A percentile compares a stretch with the other conserved stretches of the same genome.
phyloP scores from a whole-genome alignment of 2,329 filamentous ascomycete genomes.

The Xylaria arbuscula region DNA sequence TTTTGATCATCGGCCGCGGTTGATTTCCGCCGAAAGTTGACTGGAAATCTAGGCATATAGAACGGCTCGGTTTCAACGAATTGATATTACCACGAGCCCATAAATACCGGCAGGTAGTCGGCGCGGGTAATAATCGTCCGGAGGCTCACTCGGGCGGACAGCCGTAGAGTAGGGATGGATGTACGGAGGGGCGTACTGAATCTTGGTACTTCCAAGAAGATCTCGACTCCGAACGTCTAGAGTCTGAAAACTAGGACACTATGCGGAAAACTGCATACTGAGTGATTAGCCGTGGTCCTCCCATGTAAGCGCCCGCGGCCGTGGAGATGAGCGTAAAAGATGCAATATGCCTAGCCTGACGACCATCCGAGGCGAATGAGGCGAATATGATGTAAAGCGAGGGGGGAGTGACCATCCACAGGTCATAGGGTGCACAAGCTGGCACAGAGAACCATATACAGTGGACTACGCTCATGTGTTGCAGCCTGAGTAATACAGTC shows the following conservation, averaged over 20 bases:
- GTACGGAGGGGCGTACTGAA: slow-evolving; percentile 26
- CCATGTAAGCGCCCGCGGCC: slow-evolving; percentile 45
- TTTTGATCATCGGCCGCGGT: slow-evolving; percentile 66
- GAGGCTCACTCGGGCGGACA: slow-evolving; percentile 26
- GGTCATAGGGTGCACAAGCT: slow-evolving; percentile 5
- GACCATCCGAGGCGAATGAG: slow-evolving; percentile 3
- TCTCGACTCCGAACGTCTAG: slow-evolving; percentile 14
- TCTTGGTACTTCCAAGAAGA: slow-evolving; percentile 27
- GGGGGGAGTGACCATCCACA: slow-evolving; percentile 2
- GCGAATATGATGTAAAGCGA: slow-evolving; percentile 22
- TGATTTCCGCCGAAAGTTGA: slow-evolving; percentile 70
- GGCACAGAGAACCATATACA: slow-evolving; percentile 14
- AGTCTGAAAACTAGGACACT: slow-evolving; percentile 41
- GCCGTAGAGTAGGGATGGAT: slow-evolving; percentile 21
- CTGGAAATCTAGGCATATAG: slow-evolving; percentile 72
- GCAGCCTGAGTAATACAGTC: slow-evolving; percentile 29
- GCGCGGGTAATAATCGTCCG: slow-evolving; percentile 33
- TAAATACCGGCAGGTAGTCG: slow-evolving; percentile 38
- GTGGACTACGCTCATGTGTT: slow-evolving; percentile 27
- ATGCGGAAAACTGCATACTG: slow-evolving; percentile 53
- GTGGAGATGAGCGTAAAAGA: slow-evolving; percentile 38
- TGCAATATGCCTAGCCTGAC: slow-evolving; percentile 12
- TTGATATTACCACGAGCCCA: slow-evolving; percentile 43
- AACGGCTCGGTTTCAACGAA: slow-evolving; percentile 46
- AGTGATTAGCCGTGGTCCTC: slow-evolving; percentile 50